Base-by-base conservation (phyloP, 1,139 yeast genomes). In the Saccharomyces pastorianus region DNA sequence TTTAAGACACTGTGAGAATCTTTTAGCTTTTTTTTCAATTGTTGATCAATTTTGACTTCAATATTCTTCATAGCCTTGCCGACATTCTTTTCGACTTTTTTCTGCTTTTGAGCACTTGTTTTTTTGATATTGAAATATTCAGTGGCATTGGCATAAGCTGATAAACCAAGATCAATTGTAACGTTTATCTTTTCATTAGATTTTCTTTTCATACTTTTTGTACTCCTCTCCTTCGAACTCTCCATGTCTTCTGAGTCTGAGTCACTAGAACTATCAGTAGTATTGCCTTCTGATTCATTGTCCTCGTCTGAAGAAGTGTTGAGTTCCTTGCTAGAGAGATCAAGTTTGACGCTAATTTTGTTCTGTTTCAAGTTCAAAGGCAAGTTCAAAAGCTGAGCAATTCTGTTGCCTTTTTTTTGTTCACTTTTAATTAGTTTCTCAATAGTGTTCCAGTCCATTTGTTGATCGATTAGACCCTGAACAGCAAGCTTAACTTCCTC, bases 401-500 rank as follows among this genome's bases (percentile, higher is more conserved):
- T 75, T 2, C 73, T 69, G 62, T 86, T 87, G 0, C 84, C 84
- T 59, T 84, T 79, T 1, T 75, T 71, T 62, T 88, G 84, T 63
- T 91, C 96, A 51, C 83, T 76, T 53, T 78, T 73, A 53, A 93
- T 83, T 54, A 85, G 73, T 59, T 85, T 83, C 66, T 87, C 96
- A 57, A 91, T 90, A 59, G 89, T 87, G 34, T 82, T 79, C 99
- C 99, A 93, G 67, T 93, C 98, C 91, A 89, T 88, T 60, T 89
- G 95, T 66, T 88, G 95, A 52, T 85, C 83, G 5, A 91, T 61
- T 54, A 88, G 72, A 0, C 74, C 74, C 56, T 83, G 85, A 7
- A 93, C 85, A 9, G 88, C 85, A 13, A 69, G 72, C 56, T 81
- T 84, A 50, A 95, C 90, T 27, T 81, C 81, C 53, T 86, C 93